These are phyloP conservation scores for Trichoderma virens DNA, from an alignment of 495 filamentous ascomycete genomes.

Conservation along the genomic window DNA sequence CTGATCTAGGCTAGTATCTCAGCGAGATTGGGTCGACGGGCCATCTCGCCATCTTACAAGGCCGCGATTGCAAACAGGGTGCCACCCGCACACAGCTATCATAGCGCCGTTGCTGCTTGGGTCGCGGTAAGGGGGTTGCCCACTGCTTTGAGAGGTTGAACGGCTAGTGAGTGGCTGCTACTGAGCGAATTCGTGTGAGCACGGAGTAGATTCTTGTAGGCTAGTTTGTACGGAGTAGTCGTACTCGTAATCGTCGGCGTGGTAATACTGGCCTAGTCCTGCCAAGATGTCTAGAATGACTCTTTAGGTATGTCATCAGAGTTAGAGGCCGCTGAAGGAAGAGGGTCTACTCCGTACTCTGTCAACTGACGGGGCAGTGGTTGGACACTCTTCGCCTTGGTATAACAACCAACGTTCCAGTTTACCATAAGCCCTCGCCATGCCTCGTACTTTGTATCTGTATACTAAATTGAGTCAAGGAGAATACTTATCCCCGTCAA, in stretches of 20 bases:
- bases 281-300: background rate
- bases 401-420: no score
- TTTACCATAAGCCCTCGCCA: no score
- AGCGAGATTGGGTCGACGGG: conserved; percentile 8
- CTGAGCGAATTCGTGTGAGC: background rate
- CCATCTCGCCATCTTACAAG: conserved; percentile 7
- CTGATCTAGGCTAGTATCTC: conserved; percentile 8
- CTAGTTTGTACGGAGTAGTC: background rate
- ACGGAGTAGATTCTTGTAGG: background rate
- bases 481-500: background rate
- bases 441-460: no score
- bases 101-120: background rate
- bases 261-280: background rate
- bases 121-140: background rate
- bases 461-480: no score
- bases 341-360: background rate
- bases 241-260: background rate
- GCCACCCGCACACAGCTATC: conserved; percentile 7
- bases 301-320: background rate
- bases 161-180: background rate
- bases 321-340: background rate
- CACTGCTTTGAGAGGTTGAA: background rate
- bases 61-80: conserved; percentile 3
- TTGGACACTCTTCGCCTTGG: no score
- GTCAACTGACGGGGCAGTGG: background rate